Conservation (phyloP, 192 early-diverging fungal genomes). For the Paraglomus brasilianum region DNA sequence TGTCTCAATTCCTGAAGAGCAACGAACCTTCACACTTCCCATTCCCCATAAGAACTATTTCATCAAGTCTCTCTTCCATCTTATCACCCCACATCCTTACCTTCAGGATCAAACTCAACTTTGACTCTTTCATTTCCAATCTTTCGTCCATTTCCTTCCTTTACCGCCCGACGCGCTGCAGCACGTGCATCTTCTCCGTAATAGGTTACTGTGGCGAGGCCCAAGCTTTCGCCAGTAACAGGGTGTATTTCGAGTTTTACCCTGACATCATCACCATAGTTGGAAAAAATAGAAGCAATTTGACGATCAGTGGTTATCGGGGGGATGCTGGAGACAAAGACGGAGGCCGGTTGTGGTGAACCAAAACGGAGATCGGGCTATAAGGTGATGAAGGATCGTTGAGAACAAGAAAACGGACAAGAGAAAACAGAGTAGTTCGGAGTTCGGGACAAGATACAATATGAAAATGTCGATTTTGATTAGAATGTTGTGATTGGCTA, state of each 20-base stretch:
- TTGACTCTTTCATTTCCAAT: conserved; percentile 38
- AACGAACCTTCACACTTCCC: too few species aligned
- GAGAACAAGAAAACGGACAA: not conserved
- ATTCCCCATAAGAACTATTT: conserved; percentile 33
- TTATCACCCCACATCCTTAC: conserved; percentile 23
- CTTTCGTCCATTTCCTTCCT: conserved; percentile 48
- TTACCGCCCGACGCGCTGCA: conserved; percentile 48
- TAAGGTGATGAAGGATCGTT: not conserved
- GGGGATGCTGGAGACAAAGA: conserved; percentile 39
- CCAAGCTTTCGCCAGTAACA: conserved; percentile 47
- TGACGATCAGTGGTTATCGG: conserved; percentile 40
- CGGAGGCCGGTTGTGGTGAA: conserved; percentile 34
- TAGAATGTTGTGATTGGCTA: too few species aligned
- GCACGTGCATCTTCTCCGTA: conserved; percentile 38
- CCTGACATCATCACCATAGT: conserved; percentile 49
- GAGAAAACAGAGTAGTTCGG: not conserved
- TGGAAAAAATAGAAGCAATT: conserved; percentile 43
- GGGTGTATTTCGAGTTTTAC: conserved; percentile 52
- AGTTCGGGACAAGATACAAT: conserved; percentile 10
- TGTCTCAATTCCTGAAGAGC: not conserved
- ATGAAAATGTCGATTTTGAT: not conserved
- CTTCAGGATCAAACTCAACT: conserved; percentile 41
- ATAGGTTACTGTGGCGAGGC: conserved; percentile 51
- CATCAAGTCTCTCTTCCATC: conserved; percentile 30
- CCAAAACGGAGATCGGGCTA: conserved; percentile 23